Base-by-base conservation (phyloP, 441 rosid species). In the Heliophila coronopifolia region DNA sequence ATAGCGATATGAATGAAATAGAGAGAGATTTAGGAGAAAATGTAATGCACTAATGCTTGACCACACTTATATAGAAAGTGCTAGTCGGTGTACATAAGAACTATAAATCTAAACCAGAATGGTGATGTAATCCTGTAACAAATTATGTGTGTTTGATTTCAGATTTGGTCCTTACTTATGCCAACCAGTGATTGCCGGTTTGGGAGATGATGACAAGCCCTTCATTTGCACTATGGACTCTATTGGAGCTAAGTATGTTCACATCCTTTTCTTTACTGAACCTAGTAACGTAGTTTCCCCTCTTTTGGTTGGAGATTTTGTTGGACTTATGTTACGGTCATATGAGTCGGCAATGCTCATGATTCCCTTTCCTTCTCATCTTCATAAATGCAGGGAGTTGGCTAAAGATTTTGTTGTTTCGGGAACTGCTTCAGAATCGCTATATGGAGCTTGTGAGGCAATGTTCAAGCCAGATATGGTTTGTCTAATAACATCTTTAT, bases 101-200 rank as follows among this genome's bases (percentile, higher is more conserved):
- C n/a, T n/a, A n/a, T n/a, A n/a, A n/a, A n/a, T n/a, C n/a, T n/a
- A n/a, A n/a, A n/a, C n/a, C n/a, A n/a, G n/a, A n/a, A n/a, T n/a
- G n/a, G n/a, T n/a, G n/a, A n/a, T n/a, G n/a, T n/a, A n/a, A n/a
- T n/a, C n/a, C n/a, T n/a, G n/a, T n/a, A n/a, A n/a, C n/a, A n/a
- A n/a, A n/a, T n/a, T n/a, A n/a, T n/a, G n/a, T n/a, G n/a, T n/a
- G n/a, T n/a, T n/a, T n/a, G n/a, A n/a, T n/a, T 57, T 61, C 74
- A 85, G 98, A 66, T 91, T 92, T 59, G 98, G 98, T 55, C 98
- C 96, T n/a, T 91, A 87, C 73, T 78, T 91, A 67, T 84, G 93
- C 58, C 96, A 91, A 63, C 96, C 98, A 15, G 95, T 91, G 28
- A 84, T 91, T 73, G 95, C 95, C 33, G 98, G 96, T 36, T 69